Percentiles rank a stretch among this genome's conserved stretches.
These are phyloP conservation scores for Diplotaxis tenuifolia DNA, from an alignment of 345 rosid species.

Conservation along the genomic window DNA sequence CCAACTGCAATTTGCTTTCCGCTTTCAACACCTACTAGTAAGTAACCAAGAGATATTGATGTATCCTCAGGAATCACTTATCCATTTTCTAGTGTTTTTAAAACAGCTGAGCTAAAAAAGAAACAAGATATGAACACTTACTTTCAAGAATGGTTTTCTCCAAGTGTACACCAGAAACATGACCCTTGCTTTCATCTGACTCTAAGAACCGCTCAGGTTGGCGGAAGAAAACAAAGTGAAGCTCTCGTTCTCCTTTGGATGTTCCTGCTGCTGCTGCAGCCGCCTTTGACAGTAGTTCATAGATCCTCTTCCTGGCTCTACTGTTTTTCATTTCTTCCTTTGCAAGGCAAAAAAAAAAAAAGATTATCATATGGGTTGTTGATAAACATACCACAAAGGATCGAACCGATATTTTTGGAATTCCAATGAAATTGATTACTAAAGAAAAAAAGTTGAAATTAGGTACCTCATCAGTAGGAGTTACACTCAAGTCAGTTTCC, in stretches of 20 bases:
- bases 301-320: conserved; percentile 66
- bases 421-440: not conserved
- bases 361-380: not conserved
- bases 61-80: not conserved
- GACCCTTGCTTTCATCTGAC: conserved; percentile 54
- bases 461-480: conserved; percentile 75
- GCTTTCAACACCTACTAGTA: no score
- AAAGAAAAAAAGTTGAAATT: conserved; percentile 1
- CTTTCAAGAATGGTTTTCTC: conserved; percentile 82
- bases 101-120: not conserved
- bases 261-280: conserved; percentile 43
- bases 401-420: not conserved
- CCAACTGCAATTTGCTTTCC: no score
- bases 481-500: conserved; percentile 55
- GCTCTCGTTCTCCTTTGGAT: conserved; percentile 52
- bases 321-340: conserved; percentile 77
- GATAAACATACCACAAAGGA: not conserved
- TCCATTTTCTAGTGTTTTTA: not conserved
- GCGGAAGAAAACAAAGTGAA: conserved; percentile 80
- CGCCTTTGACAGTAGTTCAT: conserved; percentile 73
- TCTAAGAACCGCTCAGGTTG: conserved; percentile 72
- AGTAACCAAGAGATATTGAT: conserved; percentile 25
- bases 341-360: conserved; percentile 19
- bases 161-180: conserved; percentile 66
- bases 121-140: conserved; percentile 25